Evolutionary conservation across 805 yeast genomes (phyloP).

Genomic region (Ogataea parapolymorpha): DNA sequence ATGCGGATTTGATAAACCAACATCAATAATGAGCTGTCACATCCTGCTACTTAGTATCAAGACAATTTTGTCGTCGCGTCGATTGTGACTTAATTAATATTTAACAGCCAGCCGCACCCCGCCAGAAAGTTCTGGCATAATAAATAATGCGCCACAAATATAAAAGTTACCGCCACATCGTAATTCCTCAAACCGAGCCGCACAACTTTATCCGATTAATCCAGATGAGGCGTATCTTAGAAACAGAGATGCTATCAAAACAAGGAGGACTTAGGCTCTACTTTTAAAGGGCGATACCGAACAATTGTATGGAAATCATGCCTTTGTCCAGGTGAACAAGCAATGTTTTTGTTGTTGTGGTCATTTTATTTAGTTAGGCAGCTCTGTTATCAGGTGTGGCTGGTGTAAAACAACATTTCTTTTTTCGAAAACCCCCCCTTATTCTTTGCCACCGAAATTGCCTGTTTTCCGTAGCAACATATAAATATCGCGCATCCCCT

Average conservation of each 20-base stretch:
- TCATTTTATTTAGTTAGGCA: background rate
- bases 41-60: background rate
- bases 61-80: background rate
- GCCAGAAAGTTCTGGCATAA: constrained; percentile 10
- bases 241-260: too few relatives aligned
- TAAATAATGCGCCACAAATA: constrained; percentile 6
- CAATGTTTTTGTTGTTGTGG: background rate
- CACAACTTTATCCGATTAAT: background rate
- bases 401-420: constrained; percentile 11
- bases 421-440: constrained; percentile 16
- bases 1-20: background rate
- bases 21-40: background rate
- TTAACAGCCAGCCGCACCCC: background rate
- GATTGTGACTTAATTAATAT: background rate
- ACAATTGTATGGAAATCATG: too few relatives aligned
- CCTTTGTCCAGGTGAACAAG: too few relatives aligned
- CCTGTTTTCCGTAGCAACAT: constrained; percentile 13
- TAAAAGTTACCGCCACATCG: constrained; percentile 1
- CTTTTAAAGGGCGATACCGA: too few relatives aligned
- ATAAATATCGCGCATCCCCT: constrained; percentile 20
- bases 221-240: too few relatives aligned
- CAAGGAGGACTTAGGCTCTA: too few relatives aligned
- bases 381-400: constrained; percentile 17
- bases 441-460: constrained; percentile 27
- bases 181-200: background rate